Base-by-base conservation (phyloP, 805 yeast species). In the Saturnispora kantuleensis region DNA sequence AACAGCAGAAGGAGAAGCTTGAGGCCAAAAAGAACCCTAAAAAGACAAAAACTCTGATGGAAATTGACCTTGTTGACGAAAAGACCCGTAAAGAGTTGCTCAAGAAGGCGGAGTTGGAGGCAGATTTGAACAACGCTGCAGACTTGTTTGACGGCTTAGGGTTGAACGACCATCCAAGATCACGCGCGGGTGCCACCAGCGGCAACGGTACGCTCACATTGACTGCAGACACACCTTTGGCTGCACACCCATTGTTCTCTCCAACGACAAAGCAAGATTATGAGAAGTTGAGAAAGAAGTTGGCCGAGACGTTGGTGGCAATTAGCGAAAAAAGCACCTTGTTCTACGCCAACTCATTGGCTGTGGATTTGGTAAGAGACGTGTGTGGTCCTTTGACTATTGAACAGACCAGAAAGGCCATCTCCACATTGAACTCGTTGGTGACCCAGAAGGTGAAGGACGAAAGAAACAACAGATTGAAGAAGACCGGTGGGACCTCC, bases 111-210 rank as follows among this genome's bases (percentile, higher is more conserved):
- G 95, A 90, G 65, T 57, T 86, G 48, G 81, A 77, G 39, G 76
- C 95, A 26, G 98, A 90, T 67, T 70, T 90, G 63, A 86, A 85
- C 64, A 86, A 85, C 60, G 97, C 98, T 29, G 90, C 95, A 8
- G 95, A 85, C 55, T 70, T 90, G 55, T 87, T 90, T 60, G 95
- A 88, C 30, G 87, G 86, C 12, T 69, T 70, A 52, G 75, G 76
- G 35, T 73, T 74, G 44, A 75, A 77, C 18, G 79, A 68, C 31
- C 80, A 75, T 53, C 80, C 80, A 38, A 65, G 77, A 48, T 79
- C 76, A 47, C 50, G 50, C 21, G 60, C 60, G 54, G 40, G 34
- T 26, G 66, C 32, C 7, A 13, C 30, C 10, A 15, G 35, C 15
- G 45, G 31, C 12, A 41, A 56, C 60, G 34, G 59, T 15, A 31